Percentiles rank a stretch among this genome's conserved stretches.
phyloP scores from a whole-genome alignment of 1,284 basidiomycete species.

The Cutaneotrichosporon daszewskae region DNA sequence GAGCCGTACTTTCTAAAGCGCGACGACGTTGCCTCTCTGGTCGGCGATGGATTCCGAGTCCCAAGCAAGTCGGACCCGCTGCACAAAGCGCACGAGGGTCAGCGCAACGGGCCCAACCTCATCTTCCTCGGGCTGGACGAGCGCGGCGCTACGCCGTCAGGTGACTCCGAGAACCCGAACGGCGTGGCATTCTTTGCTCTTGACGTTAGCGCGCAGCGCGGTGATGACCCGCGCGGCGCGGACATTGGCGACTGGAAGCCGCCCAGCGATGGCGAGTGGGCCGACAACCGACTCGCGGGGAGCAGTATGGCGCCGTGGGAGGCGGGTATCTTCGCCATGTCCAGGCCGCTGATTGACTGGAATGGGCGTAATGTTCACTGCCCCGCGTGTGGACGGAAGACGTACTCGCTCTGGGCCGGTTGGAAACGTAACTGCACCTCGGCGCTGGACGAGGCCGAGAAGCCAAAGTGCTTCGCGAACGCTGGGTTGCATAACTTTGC shows the following conservation, averaged over 20 bases:
- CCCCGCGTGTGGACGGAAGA: conserved; percentile 72
- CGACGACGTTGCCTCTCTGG: conserved; percentile 63
- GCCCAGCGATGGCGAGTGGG: conserved; percentile 54
- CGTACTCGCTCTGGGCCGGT: conserved; percentile 87
- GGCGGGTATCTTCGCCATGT: conserved; percentile 68
- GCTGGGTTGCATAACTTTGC: conserved; percentile 79
- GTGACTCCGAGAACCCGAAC: conserved; percentile 57
- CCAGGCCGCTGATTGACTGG: conserved; percentile 80
- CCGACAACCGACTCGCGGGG: conserved; percentile 63
- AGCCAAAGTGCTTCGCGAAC: conserved; percentile 50
- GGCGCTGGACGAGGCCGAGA: conserved; percentile 43
- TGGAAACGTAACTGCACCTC: conserved; percentile 85
- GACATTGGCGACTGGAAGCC: conserved; percentile 8
- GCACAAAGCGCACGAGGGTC: conserved; percentile 56
- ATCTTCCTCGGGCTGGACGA: conserved; percentile 79
- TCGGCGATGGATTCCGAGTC: conserved; percentile 47
- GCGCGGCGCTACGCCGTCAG: conserved; percentile 54
- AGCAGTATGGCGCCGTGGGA: conserved; percentile 48
- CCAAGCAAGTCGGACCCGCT: conserved; percentile 15
- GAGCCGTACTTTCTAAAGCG: conserved; percentile 51
- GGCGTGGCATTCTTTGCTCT: conserved; percentile 75
- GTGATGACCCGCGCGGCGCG: conserved; percentile 17
- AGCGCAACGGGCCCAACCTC: conserved; percentile 54
- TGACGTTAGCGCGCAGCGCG: conserved; percentile 58
- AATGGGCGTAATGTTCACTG: conserved; percentile 88